phyloP scores from a whole-genome alignment of 2,329 filamentous ascomycete species.

The Colletotrichum liaoningense region DNA sequence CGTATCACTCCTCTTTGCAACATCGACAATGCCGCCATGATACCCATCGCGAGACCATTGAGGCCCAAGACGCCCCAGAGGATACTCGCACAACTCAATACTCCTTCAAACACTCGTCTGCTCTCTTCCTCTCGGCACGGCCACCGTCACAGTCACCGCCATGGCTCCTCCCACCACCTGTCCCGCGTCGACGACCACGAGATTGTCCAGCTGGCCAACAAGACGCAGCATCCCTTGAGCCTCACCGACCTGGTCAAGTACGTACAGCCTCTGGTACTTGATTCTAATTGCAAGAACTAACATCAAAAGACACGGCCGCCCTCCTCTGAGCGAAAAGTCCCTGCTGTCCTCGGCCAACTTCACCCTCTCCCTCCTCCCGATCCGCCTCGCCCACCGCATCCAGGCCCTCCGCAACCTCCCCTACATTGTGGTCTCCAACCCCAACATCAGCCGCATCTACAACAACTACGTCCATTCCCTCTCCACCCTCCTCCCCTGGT shows the following conservation, averaged over 20 bases:
- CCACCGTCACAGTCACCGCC: conserved; percentile 8
- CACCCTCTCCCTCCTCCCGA: conserved; percentile 90
- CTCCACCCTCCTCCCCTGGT: conserved; percentile 88
- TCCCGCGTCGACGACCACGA: conserved; percentile 58
- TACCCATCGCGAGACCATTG: conserved; percentile 50
- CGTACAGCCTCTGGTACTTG: conserved; percentile 34
- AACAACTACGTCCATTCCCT: conserved; percentile 95
- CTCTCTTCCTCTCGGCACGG: conserved; percentile 39
- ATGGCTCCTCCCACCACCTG: conserved; percentile 30
- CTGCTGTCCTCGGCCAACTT: conserved; percentile 95
- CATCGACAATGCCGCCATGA: conserved; percentile 60
- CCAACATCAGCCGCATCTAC: conserved; percentile 93
- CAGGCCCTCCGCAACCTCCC: conserved; percentile 93
- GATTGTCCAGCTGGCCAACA: conserved; percentile 81
- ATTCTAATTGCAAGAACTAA: neutral
- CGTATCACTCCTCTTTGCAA: conserved; percentile 1
- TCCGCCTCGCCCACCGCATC: conserved; percentile 92
- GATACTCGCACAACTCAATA: conserved; percentile 22
- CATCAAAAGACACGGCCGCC: conserved; percentile 74
- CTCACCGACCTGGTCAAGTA: conserved; percentile 91
- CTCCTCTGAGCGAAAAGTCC: conserved; percentile 82
- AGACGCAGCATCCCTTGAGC: conserved; percentile 83
- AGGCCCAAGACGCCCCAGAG: conserved; percentile 45
- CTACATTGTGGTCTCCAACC: conserved; percentile 98
- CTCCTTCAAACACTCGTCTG: conserved; percentile 3